A percentile compares a stretch with the other conserved stretches of the same genome.
These are phyloP conservation scores for Globisporangium heterothallicum DNA, from an alignment of 352 stramenopile species.

Conservation along the genomic window DNA sequence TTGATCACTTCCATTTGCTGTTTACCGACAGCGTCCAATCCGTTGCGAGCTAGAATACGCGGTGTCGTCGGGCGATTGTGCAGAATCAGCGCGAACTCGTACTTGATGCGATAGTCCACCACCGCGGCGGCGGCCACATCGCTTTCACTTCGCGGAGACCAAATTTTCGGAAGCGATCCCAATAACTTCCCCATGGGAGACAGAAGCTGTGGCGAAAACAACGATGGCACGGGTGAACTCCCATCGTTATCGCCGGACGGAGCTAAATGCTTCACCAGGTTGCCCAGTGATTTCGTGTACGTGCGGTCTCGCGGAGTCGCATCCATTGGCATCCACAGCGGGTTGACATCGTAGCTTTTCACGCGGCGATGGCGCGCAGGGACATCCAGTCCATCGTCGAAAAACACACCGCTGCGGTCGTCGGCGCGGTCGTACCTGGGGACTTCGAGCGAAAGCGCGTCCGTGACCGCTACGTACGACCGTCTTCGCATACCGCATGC, in stretches of 20 bases:
- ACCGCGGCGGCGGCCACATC: constrained; percentile 23
- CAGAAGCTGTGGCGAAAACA: constrained; percentile 29
- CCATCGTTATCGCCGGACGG: constrained; percentile 30
- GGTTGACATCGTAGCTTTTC: constrained; percentile 41
- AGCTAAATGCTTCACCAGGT: constrained; percentile 74
- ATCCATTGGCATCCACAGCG: constrained; percentile 21
- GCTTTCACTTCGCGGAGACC: constrained; percentile 55
- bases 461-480: constrained; percentile 18
- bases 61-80: constrained; percentile 80
- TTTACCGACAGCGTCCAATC: constrained; percentile 64
- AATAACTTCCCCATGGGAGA: constrained; percentile 45
- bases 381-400: neutral
- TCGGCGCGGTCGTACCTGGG: constrained; percentile 29
- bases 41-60: constrained; percentile 65
- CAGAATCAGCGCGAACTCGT: constrained; percentile 80
- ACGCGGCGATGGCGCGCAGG: constrained; percentile 30
- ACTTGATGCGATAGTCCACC: constrained; percentile 67
- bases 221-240: constrained; percentile 5
- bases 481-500: constrained; percentile 1
- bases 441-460: constrained; percentile 42
- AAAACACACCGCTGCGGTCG: constrained; percentile 11
- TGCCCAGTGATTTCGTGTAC: constrained; percentile 78
- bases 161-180: constrained; percentile 51
- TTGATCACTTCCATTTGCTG: constrained; percentile 72
- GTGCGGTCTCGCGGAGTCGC: constrained; percentile 38